Conservation (phyloP, 2,329 filamentous ascomycete species). For the Diplocarpon rosae region DNA sequence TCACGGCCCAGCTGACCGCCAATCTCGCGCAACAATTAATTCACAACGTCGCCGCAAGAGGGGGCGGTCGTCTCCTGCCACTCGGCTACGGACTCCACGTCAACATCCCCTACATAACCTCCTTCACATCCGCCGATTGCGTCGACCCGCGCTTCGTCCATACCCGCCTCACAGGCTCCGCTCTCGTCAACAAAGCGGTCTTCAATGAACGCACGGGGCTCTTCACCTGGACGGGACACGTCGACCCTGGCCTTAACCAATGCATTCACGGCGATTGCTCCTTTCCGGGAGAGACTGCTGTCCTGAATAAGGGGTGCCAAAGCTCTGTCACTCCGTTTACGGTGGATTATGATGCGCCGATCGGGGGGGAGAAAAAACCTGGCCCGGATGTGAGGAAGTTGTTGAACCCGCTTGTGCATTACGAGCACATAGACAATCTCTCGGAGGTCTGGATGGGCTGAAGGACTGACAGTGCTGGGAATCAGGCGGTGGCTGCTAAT, state of each 20-base stretch:
- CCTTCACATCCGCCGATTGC: conserved; percentile 29
- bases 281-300: conserved; percentile 39
- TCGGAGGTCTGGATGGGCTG: too few species aligned
- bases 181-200: conserved; percentile 35
- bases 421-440: background rate
- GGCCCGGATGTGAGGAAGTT: conserved; percentile 5
- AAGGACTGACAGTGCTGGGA: too few species aligned
- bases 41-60: conserved; percentile 21
- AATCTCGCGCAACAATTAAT: conserved; percentile 36
- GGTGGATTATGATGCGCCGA: conserved; percentile 39
- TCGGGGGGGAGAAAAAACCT: background rate
- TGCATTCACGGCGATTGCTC: conserved; percentile 41
- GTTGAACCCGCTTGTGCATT: conserved; percentile 5
- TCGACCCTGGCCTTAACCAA: conserved; percentile 33
- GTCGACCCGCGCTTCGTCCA: conserved; percentile 34
- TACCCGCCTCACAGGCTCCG: conserved; percentile 38
- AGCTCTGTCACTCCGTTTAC: conserved; percentile 35
- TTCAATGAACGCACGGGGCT: conserved; percentile 33
- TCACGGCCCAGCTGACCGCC: conserved; percentile 32
- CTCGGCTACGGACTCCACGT: conserved; percentile 41
- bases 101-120: conserved; percentile 37
- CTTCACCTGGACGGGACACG: conserved; percentile 33
- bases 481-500: too few species aligned
- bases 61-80: conserved; percentile 30
- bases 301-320: conserved; percentile 33